Evolutionary conservation across 768 basidiomycete genomes (phyloP), one percentile per base, ranked within the genome.

Genomic region (Lactifluus rugatus): DNA sequence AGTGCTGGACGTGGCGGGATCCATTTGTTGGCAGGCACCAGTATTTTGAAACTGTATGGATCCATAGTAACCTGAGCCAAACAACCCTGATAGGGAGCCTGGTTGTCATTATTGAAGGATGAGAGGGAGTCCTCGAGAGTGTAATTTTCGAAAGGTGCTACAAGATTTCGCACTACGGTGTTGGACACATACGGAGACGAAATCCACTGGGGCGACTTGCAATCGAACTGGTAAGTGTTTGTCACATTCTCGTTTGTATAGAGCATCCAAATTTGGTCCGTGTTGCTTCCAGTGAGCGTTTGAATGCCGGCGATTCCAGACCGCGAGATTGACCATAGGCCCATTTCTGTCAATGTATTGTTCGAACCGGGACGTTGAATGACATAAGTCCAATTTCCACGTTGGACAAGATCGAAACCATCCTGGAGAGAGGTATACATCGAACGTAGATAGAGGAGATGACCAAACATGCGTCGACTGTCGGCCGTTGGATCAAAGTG

Each of bases 401-500:
- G 79, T 61, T 88, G 83, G 16, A 85, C 84, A n/a, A 95, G 79
- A 67, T 86, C 79, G 66, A 84, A 90, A 2, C 93, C 93, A 65
- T 96, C 93, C 69, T 89, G 89, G 11, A 95, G 76, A 2, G 87
- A 77, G 23, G 77, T 80, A 70, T 86, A 95, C 14, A 75, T 71
- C 6, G 69, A 69, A 31, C 93, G 85, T 37, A 95, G 75, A 65
- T 81, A 77, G 56, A 85, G 70, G 73, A 90, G 85, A 53, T 87
- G 89, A 17, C 81, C 69, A 66, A 90, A 83, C 57, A 90, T 67
- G 56, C 91, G 84, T 39, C 87, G 81, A 39, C 79, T 78, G 66
- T 89, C 84, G 13, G 84, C 74, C 2, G 93, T 94, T 26, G 92
- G 91, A 70, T 96, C 93, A 69, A 95, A 95, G 69, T 96, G 93